Percentiles rank a stretch among this genome's conserved stretches.
Conservation (phyloP, 1,139 yeast species). For the Blastobotrys malaysiensis region DNA sequence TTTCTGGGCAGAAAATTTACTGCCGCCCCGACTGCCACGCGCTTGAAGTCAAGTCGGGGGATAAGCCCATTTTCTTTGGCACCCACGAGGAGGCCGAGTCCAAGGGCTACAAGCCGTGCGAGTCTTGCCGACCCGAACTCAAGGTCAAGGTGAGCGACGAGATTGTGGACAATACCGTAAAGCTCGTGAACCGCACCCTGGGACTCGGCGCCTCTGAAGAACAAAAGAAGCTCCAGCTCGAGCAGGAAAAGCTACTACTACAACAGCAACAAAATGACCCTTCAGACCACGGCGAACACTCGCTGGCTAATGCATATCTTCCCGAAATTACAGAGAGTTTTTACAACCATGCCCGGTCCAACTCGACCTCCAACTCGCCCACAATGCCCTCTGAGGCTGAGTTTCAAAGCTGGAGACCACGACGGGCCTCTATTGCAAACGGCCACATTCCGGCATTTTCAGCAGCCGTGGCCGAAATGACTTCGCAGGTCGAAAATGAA, state of each 20-base stretch:
- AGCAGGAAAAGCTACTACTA: slow-evolving; percentile 1
- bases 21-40: slow-evolving; percentile 61
- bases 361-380: slow-evolving; percentile 16
- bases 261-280: slow-evolving; percentile 15
- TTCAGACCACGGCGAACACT: slow-evolving; percentile 20
- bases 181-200: slow-evolving; percentile 49
- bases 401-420: slow-evolving; percentile 23
- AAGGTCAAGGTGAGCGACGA: slow-evolving; percentile 41
- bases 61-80: slow-evolving; percentile 31
- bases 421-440: slow-evolving; percentile 30
- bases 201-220: slow-evolving; percentile 40
- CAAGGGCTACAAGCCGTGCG: slow-evolving; percentile 48
- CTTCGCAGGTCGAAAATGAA: slow-evolving; percentile 23
- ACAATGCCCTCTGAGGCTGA: slow-evolving; percentile 13
- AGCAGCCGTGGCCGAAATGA: slow-evolving; percentile 24
- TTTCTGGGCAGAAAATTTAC: slow-evolving; percentile 26
- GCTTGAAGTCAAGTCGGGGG: background rate
- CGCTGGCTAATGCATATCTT: background rate
- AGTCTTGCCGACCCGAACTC: slow-evolving; percentile 42
- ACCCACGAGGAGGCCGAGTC: slow-evolving; percentile 40
- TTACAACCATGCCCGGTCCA: slow-evolving; percentile 18
- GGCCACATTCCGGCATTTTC: slow-evolving; percentile 28
- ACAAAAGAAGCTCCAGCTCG: background rate
- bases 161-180: slow-evolving; percentile 55
- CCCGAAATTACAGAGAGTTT: slow-evolving; percentile 3